Evolutionary conservation across 169 alveolate genomes (phyloP).

Genomic region (Ichthyophthirius multifiliis): DNA sequence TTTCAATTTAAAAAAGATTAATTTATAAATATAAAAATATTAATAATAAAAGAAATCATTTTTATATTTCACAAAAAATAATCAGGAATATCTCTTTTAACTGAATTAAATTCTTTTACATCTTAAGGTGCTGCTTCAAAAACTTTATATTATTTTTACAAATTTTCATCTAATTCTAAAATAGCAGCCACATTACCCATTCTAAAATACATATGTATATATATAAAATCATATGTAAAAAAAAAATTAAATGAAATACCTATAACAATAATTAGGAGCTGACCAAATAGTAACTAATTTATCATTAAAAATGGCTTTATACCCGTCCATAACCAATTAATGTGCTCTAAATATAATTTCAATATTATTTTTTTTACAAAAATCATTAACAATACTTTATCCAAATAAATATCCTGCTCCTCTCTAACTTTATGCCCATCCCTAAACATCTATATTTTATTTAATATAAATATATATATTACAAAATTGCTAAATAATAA

Average conservation of each 20-base stretch:
- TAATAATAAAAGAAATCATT: no score
- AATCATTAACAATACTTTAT: conserved; percentile 94
- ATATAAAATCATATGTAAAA: background rate
- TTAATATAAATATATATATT: background rate
- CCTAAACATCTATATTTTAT: conserved; percentile 81
- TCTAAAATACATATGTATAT: background rate
- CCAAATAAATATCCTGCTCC: conserved; percentile 99
- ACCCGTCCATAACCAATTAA: conserved; percentile 99
- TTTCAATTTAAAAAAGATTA: no score
- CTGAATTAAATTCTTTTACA: background rate
- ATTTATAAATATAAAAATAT: no score
- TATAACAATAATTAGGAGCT: conserved; percentile 97
- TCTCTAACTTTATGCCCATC: conserved; percentile 99
- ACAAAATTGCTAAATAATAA: background rate
- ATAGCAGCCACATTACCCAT: conserved; percentile 79
- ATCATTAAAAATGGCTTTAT: conserved; percentile 89
- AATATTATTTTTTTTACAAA: conserved; percentile 93
- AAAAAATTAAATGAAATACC: conserved; percentile 44
- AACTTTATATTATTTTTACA: conserved; percentile 61
- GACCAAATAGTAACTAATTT: conserved; percentile 92
- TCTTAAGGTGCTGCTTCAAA: conserved; percentile 79
- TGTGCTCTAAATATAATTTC: conserved; percentile 99
- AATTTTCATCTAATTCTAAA: conserved; percentile 73
- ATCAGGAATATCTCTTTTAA: conserved; percentile 7
- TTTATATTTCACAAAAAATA: conserved; percentile 13